Evolutionary conservation across 2,329 filamentous ascomycete genomes (phyloP).

Genomic region (Epichloe gansuensis): DNA sequence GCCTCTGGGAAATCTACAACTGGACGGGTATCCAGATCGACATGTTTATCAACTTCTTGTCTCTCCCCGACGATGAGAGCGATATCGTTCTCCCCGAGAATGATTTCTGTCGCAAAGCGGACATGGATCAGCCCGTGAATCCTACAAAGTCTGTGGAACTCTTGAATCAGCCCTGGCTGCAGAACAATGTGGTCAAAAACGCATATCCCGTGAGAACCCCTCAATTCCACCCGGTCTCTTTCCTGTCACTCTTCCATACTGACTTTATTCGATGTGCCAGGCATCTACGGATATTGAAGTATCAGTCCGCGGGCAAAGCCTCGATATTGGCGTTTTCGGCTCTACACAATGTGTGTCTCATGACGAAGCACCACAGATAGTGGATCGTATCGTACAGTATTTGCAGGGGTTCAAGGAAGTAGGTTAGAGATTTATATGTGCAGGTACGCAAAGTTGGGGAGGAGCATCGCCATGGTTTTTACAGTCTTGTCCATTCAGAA

Average conservation of each 20-base stretch:
- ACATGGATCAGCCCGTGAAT: background rate
- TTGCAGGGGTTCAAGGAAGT: slow-evolving; percentile 4
- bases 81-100: background rate
- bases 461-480: no score
- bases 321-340: slow-evolving; percentile 31
- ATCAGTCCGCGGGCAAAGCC: slow-evolving; percentile 16
- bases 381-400: slow-evolving; percentile 13
- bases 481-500: no score
- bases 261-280: slow-evolving; percentile 11
- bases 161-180: slow-evolving; percentile 7
- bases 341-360: slow-evolving; percentile 16
- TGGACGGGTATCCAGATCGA: slow-evolving; percentile 66
- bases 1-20: slow-evolving; percentile 55
- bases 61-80: slow-evolving; percentile 25
- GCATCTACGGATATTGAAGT: slow-evolving; percentile 29
- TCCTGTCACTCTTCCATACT: background rate
- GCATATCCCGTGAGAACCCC: slow-evolving; percentile 17
- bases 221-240: background rate
- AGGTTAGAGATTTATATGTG: background rate
- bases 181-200: slow-evolving; percentile 13
- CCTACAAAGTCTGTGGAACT: background rate
- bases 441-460: no score
- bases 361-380: slow-evolving; percentile 14
- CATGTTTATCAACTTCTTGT: slow-evolving; percentile 73
- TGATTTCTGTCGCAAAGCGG: background rate